Evolutionary conservation across 768 basidiomycete species (phyloP).

Genomic region (Kwoniella botswanensis): DNA sequence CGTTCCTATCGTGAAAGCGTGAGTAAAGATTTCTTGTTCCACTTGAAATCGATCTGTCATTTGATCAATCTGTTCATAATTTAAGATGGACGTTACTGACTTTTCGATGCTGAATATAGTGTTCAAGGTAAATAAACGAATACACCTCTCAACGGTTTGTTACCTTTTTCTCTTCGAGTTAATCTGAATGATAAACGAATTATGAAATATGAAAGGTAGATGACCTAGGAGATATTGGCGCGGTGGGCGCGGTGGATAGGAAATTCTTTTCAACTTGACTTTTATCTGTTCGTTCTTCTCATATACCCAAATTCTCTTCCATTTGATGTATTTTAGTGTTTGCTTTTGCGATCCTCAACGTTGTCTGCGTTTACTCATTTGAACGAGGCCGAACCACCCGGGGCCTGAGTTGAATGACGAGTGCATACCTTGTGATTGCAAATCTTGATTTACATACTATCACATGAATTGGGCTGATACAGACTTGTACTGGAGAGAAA

Average conservation of each 20-base stretch:
- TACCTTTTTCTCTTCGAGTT: background rate
- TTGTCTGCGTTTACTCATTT: too few species aligned
- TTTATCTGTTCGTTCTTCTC: background rate
- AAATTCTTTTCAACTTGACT: too few species aligned
- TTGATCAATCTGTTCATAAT: background rate
- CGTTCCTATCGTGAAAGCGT: conserved; percentile 89
- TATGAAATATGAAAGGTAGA: too few species aligned
- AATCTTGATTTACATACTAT: too few species aligned
- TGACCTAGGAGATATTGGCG: too few species aligned
- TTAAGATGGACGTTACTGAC: background rate
- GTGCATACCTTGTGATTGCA: too few species aligned
- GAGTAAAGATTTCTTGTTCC: conserved; percentile 9
- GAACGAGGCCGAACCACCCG: too few species aligned
- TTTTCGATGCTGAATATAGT: background rate
- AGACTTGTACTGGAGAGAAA: too few species aligned
- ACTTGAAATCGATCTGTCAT: background rate
- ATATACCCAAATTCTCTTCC: conserved; percentile 3
- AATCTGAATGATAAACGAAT: background rate
- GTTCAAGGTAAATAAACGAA: conserved; percentile 10
- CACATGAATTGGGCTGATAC: too few species aligned
- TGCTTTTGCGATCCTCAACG: background rate
- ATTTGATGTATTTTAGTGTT: conserved; percentile 14
- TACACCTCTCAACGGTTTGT: background rate
- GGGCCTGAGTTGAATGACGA: too few species aligned
- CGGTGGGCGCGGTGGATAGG: too few species aligned